Evolutionary conservation across 2,329 filamentous ascomycete genomes (phyloP).

Genomic region (Diatrype stigma): DNA sequence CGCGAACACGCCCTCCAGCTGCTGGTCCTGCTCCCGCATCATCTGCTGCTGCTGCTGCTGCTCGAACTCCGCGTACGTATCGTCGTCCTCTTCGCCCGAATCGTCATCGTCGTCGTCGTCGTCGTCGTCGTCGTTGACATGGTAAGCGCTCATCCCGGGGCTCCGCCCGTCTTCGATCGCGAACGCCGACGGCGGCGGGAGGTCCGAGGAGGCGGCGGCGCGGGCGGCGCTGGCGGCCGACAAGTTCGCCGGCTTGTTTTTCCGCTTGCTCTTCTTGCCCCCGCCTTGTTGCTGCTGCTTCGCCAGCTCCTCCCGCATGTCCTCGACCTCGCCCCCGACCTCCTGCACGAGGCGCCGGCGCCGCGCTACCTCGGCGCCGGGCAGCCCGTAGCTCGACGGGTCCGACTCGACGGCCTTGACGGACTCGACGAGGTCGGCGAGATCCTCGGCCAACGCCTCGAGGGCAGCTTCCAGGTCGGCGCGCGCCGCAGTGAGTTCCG

Average conservation of each 20-base stretch:
- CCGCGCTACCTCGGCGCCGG: conserved; percentile 74
- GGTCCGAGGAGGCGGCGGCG: conserved; percentile 35
- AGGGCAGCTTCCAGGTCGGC: conserved; percentile 64
- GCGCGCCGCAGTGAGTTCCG: conserved; percentile 78
- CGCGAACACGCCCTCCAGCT: conserved; percentile 85
- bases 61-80: conserved; percentile 78
- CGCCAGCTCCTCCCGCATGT: conserved; percentile 79
- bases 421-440: conserved; percentile 81
- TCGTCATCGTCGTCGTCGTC: conserved; percentile 31
- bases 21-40: conserved; percentile 91
- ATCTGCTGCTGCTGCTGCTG: conserved; percentile 86
- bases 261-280: background rate
- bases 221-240: conserved; percentile 22
- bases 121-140: no score
- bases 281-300: conserved; percentile 35
- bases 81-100: conserved; percentile 41
- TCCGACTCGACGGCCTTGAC: conserved; percentile 84
- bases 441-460: conserved; percentile 70
- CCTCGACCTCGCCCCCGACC: conserved; percentile 81
- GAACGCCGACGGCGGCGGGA: conserved; percentile 53
- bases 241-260: background rate
- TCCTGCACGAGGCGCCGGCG: conserved; percentile 81
- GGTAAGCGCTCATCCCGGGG: background rate
- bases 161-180: conserved; percentile 49
- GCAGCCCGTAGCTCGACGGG: conserved; percentile 82